Evolutionary conservation across 371 early-diverging fungal genomes (phyloP).

Genomic region (Gilbertella persicaria): DNA sequence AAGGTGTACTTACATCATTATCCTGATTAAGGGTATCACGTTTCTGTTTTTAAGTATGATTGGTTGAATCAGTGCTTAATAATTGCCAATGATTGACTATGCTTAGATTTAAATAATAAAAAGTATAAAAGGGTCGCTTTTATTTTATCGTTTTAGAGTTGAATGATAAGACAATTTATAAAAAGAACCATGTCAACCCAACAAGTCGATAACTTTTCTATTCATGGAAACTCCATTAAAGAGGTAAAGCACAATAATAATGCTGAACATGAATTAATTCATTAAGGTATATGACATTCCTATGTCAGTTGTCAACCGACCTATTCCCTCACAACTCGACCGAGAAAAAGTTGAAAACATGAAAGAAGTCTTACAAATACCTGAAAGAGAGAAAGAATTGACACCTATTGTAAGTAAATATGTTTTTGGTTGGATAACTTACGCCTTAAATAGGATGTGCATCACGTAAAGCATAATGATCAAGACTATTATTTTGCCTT

Average conservation of each 20-base stretch:
- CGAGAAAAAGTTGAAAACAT: constrained; percentile 43
- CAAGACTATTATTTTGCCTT: constrained; percentile 53
- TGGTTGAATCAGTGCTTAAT: no score
- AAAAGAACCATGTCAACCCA: constrained; percentile 10
- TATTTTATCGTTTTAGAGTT: neutral
- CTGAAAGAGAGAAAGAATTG: constrained; percentile 34
- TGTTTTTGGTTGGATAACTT: no score
- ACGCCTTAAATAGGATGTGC: constrained; percentile 32
- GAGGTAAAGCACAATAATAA: constrained; percentile 18
- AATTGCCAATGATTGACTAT: neutral
- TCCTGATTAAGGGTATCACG: no score
- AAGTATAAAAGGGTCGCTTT: constrained; percentile 3
- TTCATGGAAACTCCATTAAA: constrained; percentile 40
- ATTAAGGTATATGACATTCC: constrained; percentile 45
- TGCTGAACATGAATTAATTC: neutral
- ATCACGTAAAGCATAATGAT: constrained; percentile 43
- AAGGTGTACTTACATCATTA: no score
- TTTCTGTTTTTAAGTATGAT: neutral
- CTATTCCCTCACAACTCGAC: constrained; percentile 47
- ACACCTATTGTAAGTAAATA: constrained; percentile 42
- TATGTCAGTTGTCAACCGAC: constrained; percentile 43
- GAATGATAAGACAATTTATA: constrained; percentile 5
- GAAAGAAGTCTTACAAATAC: constrained; percentile 31
- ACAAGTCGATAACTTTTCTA: constrained; percentile 42
- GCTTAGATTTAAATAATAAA: neutral